Base-by-base conservation (phyloP, 306 rosid genomes). In the Vigna angularis region DNA sequence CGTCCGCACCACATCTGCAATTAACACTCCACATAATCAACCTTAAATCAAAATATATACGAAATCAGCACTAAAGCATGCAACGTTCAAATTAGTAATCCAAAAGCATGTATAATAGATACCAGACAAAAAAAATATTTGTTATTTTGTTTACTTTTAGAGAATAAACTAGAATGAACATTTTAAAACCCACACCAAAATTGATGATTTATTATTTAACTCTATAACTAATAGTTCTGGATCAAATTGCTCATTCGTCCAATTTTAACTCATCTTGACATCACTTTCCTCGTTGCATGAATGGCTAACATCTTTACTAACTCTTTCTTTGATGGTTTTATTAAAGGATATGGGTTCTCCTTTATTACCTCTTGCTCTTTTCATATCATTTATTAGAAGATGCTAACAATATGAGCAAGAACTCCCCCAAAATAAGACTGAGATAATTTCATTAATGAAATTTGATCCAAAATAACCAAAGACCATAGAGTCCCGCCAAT, bases 1-100 rank as follows among this genome's bases (percentile, higher is more conserved):
- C 0, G 87, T 80, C 67, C 93, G 88, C 61, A 96, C 89, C 69
- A 87, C 88, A 73, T 93, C 99, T 96, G 89, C 83, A 86, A 67
- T 78, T 52, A 50, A 72, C 56, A 73, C 59, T 51, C 52, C 52
- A 79, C 34, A 71, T 2, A 16, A 69, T 57, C 59, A 86, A 62
- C 77, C 51, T 40, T 65, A 26, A 20, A 36, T 48, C 9, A 65
- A 77, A 68, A 64, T 26, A 73, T 32, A 34, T 34, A 56, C 44
- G 50, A 48, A 7, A 57, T 66, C 45, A 62, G 20, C n/a, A 53
- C 38, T 20, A 38, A 62, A 58, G 52, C 57, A 66, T 76, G 22
- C 44, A 18, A 57, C 22, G 15, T 68, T 73, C 64, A 68, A 58
- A 61, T 49, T 62, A 69, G 32, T 63, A 56, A 80, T 57, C 64